Percentiles rank a stretch among this genome's conserved stretches.
Conservation (phyloP, 1,284 basidiomycete genomes). For the Leucoagaricus sp. region DNA sequence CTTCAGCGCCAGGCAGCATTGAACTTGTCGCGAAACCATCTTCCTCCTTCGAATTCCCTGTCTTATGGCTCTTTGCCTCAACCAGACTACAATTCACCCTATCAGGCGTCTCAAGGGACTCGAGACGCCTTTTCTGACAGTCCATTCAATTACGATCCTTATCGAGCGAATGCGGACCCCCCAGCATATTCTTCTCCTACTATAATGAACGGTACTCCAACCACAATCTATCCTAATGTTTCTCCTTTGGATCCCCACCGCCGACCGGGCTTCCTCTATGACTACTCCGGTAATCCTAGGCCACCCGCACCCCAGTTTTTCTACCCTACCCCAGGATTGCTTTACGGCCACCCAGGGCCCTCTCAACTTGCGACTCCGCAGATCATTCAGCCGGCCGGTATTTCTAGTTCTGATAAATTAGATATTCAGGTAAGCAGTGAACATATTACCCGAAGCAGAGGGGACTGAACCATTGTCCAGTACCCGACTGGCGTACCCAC, state of each 20-base stretch:
- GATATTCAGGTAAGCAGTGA: constrained; percentile 5
- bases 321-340: constrained; percentile 10
- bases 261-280: constrained; percentile 45
- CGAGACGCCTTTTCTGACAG: constrained; percentile 40
- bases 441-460: not conserved
- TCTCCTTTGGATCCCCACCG: constrained; percentile 38
- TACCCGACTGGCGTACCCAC: constrained; percentile 9
- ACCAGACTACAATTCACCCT: constrained; percentile 52
- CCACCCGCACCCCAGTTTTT: constrained; percentile 10
- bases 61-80: constrained; percentile 54
- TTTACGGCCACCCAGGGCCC: constrained; percentile 51
- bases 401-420: constrained; percentile 7
- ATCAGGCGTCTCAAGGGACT: constrained; percentile 49
- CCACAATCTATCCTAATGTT: constrained; percentile 42
- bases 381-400: constrained; percentile 59
- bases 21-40: constrained; percentile 30
- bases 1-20: constrained; percentile 23
- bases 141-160: constrained; percentile 52
- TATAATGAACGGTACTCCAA: constrained; percentile 31
- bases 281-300: constrained; percentile 5
- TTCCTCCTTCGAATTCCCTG: constrained; percentile 44
- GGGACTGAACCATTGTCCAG: not conserved
- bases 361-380: constrained; percentile 51
- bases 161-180: constrained; percentile 45
- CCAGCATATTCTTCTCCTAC: constrained; percentile 45